Evolutionary conservation across 129 eudicot species (phyloP), one percentile per base, ranked within the genome.

Genomic region (Arctium minus): DNA sequence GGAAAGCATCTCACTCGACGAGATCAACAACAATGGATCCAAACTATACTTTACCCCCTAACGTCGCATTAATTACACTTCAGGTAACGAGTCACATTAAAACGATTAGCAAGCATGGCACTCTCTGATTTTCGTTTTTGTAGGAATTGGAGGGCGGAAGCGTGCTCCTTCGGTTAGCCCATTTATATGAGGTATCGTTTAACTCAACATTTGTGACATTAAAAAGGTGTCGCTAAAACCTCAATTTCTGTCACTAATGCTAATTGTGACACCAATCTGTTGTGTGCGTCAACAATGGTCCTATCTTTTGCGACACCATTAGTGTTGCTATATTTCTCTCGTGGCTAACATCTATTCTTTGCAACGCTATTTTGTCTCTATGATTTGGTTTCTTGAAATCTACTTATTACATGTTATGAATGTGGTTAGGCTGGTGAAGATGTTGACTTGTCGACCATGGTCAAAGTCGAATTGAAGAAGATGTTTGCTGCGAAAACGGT

Each of bases 81-180:
- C 97, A 94, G 97, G 98, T 94, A 76, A 84, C 22, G 30, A 67
- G 46, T 79, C 10, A 31, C 68, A 17, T 38, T 56, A 6, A 35
- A 50, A 84, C 4, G 10, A 37, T 53, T 70, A n/a, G 1, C 64
- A 31, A 70, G 40, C 27, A 6, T 40, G 11, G 33, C 83, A 15
- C 30, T 69, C 64, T 87, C 75, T 87, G 85, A 80, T 80, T 32
- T 27, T 69, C 4, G 29, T 64, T 31, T 76, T 78, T 88, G 29
- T 89, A 94, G 97, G 98, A 92, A 89, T 22, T 92, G 90, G 96
- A 86, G 39, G 87, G 86, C 30, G 91, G 92, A 84, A 84, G 75
- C 9, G 92, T 91, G 75, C 94, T 95, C 62, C 90, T 95, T 85
- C 97, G 98, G 64, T 84, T 92, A 90, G 98, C 97, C 39, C 97